Conservation (phyloP, 108 stramenopile genomes). For the Stephanodiscus minutulus region DNA sequence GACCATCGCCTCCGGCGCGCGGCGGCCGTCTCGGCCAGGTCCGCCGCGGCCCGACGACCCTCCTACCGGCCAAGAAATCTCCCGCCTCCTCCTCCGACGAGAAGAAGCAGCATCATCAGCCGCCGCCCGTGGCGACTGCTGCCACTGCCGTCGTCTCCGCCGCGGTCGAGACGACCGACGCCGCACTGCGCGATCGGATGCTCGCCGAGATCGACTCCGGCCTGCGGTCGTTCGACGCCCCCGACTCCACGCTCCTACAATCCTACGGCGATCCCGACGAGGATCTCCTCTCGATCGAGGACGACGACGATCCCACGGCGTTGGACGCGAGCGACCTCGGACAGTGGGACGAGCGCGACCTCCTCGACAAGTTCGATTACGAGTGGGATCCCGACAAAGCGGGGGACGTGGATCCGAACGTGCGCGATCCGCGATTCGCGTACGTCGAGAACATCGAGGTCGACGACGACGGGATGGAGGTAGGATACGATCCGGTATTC, state of each 20-base stretch:
- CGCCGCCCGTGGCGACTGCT: no score
- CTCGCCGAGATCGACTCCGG: conserved; percentile 33
- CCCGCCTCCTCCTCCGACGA: no score
- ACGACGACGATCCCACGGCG: conserved; percentile 69
- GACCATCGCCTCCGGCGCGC: no score
- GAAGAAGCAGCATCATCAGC: no score
- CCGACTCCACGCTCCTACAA: not conserved
- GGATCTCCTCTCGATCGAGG: conserved; percentile 22
- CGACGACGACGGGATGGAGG: conserved; percentile 83
- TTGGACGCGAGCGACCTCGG: conserved; percentile 71
- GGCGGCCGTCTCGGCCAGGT: no score
- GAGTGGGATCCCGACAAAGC: conserved; percentile 74
- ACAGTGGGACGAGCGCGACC: conserved; percentile 60
- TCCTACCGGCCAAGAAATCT: no score
- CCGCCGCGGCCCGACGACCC: no score
- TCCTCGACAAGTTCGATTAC: conserved; percentile 71
- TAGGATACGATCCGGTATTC: conserved; percentile 76
- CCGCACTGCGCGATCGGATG: conserved; percentile 30
- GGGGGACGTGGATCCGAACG: conserved; percentile 67
- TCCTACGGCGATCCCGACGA: conserved; percentile 37
- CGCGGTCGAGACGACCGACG: conserved; percentile 7
- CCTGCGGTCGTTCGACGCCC: conserved; percentile 5
- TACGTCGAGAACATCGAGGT: conserved; percentile 45
- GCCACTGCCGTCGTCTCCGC: not conserved
- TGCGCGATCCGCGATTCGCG: conserved; percentile 32